These are phyloP conservation scores for Barnettozyma sucrosica DNA, from an alignment of 805 yeast genomes.

Conservation along the genomic window DNA sequence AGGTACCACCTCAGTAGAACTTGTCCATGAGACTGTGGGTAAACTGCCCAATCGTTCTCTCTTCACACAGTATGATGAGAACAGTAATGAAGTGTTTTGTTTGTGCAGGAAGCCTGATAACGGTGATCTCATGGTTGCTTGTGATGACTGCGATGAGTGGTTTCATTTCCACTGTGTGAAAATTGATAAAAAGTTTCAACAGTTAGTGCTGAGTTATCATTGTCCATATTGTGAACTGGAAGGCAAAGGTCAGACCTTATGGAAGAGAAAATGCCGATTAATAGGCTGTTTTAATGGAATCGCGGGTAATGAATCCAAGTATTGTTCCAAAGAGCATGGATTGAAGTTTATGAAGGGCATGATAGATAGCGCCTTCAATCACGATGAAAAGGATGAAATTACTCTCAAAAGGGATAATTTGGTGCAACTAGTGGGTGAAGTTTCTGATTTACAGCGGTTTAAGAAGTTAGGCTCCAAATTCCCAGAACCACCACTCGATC, in stretches of 20 bases:
- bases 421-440: slow-evolving; percentile 11
- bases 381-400: not conserved
- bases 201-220: slow-evolving; percentile 56
- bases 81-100: slow-evolving; percentile 67
- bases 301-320: slow-evolving; percentile 46
- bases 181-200: slow-evolving; percentile 43
- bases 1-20: not conserved
- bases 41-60: slow-evolving; percentile 14
- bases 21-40: slow-evolving; percentile 27
- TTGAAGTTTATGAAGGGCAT: slow-evolving; percentile 12
- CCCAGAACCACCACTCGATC: slow-evolving; percentile 37
- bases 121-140: slow-evolving; percentile 85
- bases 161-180: slow-evolving; percentile 78
- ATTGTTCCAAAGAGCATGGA: slow-evolving; percentile 75
- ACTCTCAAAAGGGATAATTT: slow-evolving; percentile 9
- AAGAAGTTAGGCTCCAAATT: slow-evolving; percentile 31
- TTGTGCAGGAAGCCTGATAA: slow-evolving; percentile 72
- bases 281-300: slow-evolving; percentile 52
- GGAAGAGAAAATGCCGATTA: slow-evolving; percentile 75
- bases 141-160: slow-evolving; percentile 96
- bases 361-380: slow-evolving; percentile 2
- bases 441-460: slow-evolving; percentile 18
- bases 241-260: slow-evolving; percentile 43
- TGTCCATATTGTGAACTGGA: slow-evolving; percentile 66
- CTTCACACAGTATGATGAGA: slow-evolving; percentile 34